A percentile compares a stretch with the other conserved stretches of the same genome.
These are phyloP conservation scores for Cetraspora pellucida DNA, from an alignment of 192 early-diverging fungal species.

Conservation along the genomic window DNA sequence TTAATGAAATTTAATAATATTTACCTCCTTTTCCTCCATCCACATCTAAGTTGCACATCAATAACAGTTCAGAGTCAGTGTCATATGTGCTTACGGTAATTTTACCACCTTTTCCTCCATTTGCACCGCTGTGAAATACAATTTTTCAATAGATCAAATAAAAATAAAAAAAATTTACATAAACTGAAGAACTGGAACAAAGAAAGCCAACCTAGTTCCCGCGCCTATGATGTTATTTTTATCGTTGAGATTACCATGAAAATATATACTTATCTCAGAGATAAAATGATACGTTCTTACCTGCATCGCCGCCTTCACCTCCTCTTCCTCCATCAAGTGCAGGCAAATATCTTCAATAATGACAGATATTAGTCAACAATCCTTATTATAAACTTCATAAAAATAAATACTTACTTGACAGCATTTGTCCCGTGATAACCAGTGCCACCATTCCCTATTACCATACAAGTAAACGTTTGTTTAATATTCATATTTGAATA, in stretches of 20 bases:
- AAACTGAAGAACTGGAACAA: constrained; percentile 8
- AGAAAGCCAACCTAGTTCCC: constrained; percentile 24
- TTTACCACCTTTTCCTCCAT: constrained; percentile 28
- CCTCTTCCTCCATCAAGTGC: constrained; percentile 25
- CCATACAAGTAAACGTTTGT: background rate
- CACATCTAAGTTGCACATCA: constrained; percentile 19
- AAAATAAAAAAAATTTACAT: constrained; percentile 13
- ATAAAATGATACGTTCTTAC: constrained; percentile 7
- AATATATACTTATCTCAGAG: background rate
- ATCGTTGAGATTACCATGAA: constrained; percentile 3
- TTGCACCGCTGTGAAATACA: constrained; percentile 18
- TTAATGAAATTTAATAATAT: constrained; percentile 1
- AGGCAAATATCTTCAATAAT: constrained; percentile 13
- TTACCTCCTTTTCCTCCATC: constrained; percentile 28
- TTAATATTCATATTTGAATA: constrained; percentile 20
- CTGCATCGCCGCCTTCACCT: constrained; percentile 31
- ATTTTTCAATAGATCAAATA: background rate
- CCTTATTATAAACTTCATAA: background rate
- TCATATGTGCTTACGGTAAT: constrained; percentile 20
- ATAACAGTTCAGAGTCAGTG: constrained; percentile 26
- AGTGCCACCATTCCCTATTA: constrained; percentile 3
- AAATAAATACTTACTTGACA: constrained; percentile 13
- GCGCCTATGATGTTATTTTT: constrained; percentile 21
- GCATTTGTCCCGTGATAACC: constrained; percentile 11
- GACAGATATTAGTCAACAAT: constrained; percentile 1